Percentiles rank a stretch among this genome's conserved stretches.
These are phyloP conservation scores for Daldinia sp. DNA, from an alignment of 2,329 filamentous ascomycete species.

Conservation along the genomic window DNA sequence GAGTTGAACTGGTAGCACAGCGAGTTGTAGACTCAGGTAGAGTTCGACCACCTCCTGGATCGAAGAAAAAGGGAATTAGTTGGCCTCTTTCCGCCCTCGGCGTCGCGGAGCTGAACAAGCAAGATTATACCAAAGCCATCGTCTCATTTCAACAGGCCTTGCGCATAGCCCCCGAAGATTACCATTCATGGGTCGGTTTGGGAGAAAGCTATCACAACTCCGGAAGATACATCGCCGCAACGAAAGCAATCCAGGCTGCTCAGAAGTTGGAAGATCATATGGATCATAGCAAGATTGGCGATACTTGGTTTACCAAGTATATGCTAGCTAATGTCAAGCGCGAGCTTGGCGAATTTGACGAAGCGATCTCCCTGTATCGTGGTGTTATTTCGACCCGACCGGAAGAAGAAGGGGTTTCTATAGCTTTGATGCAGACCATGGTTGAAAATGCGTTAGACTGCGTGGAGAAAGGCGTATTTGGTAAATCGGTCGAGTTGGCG, in stretches of 20 bases:
- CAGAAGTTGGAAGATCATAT: conserved; percentile 74
- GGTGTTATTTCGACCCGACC: conserved; percentile 73
- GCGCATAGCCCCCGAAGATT: conserved; percentile 83
- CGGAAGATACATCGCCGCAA: conserved; percentile 91
- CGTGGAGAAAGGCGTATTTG: conserved; percentile 85
- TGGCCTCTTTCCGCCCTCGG: conserved; percentile 96
- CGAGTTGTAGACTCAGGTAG: conserved; percentile 95
- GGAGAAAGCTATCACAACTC: conserved; percentile 98
- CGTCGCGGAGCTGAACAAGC: conserved; percentile 92
- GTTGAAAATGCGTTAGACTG: conserved; percentile 82
- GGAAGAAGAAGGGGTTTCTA: conserved; percentile 83
- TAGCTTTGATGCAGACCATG: conserved; percentile 87
- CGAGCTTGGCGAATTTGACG: conserved; percentile 89
- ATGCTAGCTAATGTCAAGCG: conserved; percentile 96
- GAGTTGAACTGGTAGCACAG: conserved; percentile 90
- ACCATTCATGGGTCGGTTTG: conserved; percentile 94
- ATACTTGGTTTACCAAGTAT: conserved; percentile 95
- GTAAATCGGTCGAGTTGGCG: conserved; percentile 78
- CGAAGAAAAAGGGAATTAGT: conserved; percentile 89
- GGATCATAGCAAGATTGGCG: conserved; percentile 63
- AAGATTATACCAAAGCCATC: conserved; percentile 87
- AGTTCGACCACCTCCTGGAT: conserved; percentile 87
- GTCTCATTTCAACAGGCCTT: conserved; percentile 91
- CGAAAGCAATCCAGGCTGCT: conserved; percentile 87
- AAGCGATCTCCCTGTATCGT: conserved; percentile 79